phyloP scores from a whole-genome alignment of 768 basidiomycete genomes.

The Boletus subparvulus region DNA sequence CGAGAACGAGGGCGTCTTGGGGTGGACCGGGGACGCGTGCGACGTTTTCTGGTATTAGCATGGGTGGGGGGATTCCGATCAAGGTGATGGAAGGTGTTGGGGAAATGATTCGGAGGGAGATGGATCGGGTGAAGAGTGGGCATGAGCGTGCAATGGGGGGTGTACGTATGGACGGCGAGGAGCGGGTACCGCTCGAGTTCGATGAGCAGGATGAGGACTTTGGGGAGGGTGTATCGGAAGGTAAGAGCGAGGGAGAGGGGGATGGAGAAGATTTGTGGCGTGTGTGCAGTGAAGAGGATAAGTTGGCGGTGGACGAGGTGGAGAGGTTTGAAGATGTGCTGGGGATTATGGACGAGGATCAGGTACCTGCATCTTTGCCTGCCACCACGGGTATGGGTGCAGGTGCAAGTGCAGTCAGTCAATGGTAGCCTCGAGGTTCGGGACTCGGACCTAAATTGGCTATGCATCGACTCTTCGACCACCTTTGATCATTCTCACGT shows the following conservation, averaged over 20 bases:
- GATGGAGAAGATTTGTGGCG: slow-evolving; percentile 25
- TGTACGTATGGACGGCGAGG: background rate
- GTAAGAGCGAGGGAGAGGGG: background rate
- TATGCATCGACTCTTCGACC: background rate
- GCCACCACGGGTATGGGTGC: background rate
- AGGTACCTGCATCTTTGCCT: slow-evolving; percentile 18
- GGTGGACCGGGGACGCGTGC: slow-evolving; percentile 13
- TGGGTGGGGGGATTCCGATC: slow-evolving; percentile 45
- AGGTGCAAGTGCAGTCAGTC: background rate
- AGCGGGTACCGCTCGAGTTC: slow-evolving; percentile 48
- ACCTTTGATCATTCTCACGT: background rate
- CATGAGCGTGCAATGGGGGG: background rate
- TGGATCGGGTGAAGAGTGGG: slow-evolving; percentile 29
- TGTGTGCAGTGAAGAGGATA: slow-evolving; percentile 31
- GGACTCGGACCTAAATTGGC: too few relatives aligned
- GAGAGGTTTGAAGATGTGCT: slow-evolving; percentile 35
- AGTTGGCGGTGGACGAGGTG: slow-evolving; percentile 31
- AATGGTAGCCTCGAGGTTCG: background rate
- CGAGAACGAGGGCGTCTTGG: slow-evolving; percentile 13
- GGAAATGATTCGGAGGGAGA: slow-evolving; percentile 52
- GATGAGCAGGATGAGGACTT: slow-evolving; percentile 73
- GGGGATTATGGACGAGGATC: slow-evolving; percentile 35
- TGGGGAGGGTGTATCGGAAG: slow-evolving; percentile 15
- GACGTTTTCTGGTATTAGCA: slow-evolving; percentile 17
- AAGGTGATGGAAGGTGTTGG: slow-evolving; percentile 62